A percentile compares a stretch with the other conserved stretches of the same genome.
Evolutionary conservation across 306 rosid species (phyloP).

Genomic region (Casuarina glauca): DNA sequence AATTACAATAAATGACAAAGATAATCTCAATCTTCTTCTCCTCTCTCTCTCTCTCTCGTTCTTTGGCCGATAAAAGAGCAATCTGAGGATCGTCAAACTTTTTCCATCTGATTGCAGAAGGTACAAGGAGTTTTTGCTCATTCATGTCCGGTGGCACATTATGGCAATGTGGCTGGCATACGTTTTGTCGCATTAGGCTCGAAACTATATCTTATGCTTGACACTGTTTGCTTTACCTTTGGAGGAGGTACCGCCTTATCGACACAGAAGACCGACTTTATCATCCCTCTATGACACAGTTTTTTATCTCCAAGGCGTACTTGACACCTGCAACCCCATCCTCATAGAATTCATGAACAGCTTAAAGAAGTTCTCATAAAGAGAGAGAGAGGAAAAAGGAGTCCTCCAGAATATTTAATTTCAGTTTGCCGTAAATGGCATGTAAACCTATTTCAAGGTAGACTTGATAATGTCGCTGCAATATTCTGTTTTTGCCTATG

Average conservation of each 20-base stretch:
- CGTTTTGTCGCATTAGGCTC: conserved; percentile 29
- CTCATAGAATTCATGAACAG: conserved; percentile 24
- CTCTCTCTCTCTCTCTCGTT: too few species aligned
- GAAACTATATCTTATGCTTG: conserved; percentile 4
- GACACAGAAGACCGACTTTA: not conserved
- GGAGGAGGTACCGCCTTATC: conserved; percentile 17
- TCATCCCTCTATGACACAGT: not conserved
- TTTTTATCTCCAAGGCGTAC: not conserved
- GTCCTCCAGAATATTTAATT: conserved; percentile 7
- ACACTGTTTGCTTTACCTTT: conserved; percentile 9
- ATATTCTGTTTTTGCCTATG: not conserved
- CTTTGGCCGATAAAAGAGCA: too few species aligned
- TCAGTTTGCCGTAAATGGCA: not conserved
- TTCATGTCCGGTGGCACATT: conserved; percentile 23
- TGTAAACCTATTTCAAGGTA: conserved; percentile 13
- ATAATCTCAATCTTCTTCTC: too few species aligned
- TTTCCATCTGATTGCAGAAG: not conserved
- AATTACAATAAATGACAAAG: too few species aligned
- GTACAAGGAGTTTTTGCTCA: not conserved
- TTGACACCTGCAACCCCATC: conserved; percentile 6
- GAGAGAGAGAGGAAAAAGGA: not conserved
- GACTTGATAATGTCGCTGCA: conserved; percentile 23
- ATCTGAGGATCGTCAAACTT: not conserved
- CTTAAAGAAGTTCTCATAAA: not conserved
- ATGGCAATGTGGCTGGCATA: conserved; percentile 28